Base-by-base conservation (phyloP, 805 yeast species). In the Yamadazyma sp. region DNA sequence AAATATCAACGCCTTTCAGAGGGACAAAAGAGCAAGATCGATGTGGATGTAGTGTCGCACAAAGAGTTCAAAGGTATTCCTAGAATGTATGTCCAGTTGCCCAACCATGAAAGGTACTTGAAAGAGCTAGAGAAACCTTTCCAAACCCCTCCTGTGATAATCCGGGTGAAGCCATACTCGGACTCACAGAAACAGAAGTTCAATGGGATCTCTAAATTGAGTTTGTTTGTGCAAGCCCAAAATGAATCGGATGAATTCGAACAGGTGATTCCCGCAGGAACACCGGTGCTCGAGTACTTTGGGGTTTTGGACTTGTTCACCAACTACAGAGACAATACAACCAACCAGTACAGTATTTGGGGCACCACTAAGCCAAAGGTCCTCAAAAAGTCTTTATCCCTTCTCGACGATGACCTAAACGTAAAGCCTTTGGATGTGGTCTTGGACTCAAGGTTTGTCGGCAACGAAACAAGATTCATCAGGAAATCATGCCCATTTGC, bases 371-470 rank as follows among this genome's bases (percentile, higher is more conserved):
- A 67, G 50, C 73, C 71, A 1, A 55, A 51, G 36, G 72, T 66
- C 5, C 52, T 60, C 20, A 61, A 55, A 37, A 45, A 60, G 0
- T 40, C 26, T 3, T n/a, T 41, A 22, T 9, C 14, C 20, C 17
- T 36, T 8, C 6, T 25, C 7, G 34, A 32, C 18, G 21, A 30
- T 9, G 31, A 35, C 13, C 32, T 51, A 5, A 28, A 36, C n/a
- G 6, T 26, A n/a, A 15, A 23, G 12, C 11, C 27, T 34, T 58
- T 80, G 36, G 82, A 83, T 0, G 49, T 89, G n/a, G 81, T 75
- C 3, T 64, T 90, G 12, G 96, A 90, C 59, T 75, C 89, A n/a
- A 71, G 96, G 42, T 75, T 80, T 28, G 71, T 78, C 4, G 98
- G 97, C 0, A 85, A 87, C 48, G 70, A 73, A 22, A 68, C 89